Conservation (phyloP, 805 yeast genomes). For the Barnettozyma californica region DNA sequence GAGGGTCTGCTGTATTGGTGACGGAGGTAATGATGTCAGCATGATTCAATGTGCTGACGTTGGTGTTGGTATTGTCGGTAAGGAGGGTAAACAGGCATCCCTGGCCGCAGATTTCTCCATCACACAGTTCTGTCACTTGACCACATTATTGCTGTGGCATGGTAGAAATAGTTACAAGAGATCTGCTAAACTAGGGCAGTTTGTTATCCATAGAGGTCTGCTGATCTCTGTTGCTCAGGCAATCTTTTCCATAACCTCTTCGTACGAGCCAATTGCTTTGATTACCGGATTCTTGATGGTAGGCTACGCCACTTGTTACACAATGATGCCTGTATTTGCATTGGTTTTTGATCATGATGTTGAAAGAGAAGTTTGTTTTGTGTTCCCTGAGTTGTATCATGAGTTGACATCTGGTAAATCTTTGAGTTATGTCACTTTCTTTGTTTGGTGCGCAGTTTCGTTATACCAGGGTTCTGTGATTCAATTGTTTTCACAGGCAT, state of each 20-base stretch:
- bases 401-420: conserved; percentile 88
- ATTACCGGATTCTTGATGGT: conserved; percentile 98
- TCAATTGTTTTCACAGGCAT: conserved; percentile 74
- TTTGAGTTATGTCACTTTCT: conserved; percentile 79
- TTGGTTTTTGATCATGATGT: conserved; percentile 88
- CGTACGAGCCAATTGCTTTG: conserved; percentile 89
- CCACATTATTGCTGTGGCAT: conserved; percentile 90
- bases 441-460: conserved; percentile 85
- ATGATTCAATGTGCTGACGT: conserved; percentile 99
- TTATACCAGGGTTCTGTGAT: conserved; percentile 87
- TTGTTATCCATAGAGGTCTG: conserved; percentile 93
- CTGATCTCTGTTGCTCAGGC: conserved; percentile 94
- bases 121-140: conserved; percentile 83
- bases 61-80: conserved; percentile 98
- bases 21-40: conserved; percentile 98
- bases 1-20: conserved; percentile 96
- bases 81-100: conserved; percentile 97
- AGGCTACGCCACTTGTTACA: conserved; percentile 94
- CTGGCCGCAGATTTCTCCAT: conserved; percentile 95
- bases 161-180: conserved; percentile 96
- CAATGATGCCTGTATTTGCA: conserved; percentile 97
- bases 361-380: conserved; percentile 77
- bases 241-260: conserved; percentile 78
- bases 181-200: conserved; percentile 91
- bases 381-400: conserved; percentile 92